Base-by-base conservation (phyloP, 2,329 filamentous ascomycete species). In the Aspergillus pseudoglaucus region DNA sequence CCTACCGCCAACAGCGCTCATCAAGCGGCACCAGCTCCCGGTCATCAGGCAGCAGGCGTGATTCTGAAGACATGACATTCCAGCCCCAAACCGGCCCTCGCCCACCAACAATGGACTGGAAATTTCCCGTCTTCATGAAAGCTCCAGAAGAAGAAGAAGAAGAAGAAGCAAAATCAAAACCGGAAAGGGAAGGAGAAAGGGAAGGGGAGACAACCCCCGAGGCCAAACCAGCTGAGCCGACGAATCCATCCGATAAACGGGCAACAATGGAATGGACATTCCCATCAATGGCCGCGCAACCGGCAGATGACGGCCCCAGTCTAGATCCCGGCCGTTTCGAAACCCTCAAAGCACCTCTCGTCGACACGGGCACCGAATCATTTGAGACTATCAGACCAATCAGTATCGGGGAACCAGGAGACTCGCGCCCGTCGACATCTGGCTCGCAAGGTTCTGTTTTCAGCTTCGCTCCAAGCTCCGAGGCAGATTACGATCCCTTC, bases 181-280 rank as follows among this genome's bases (percentile, higher is more conserved):
- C 45, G 5, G 38, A 46, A 20, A 4, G 20, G 4, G 20, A 22
- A 22, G 22, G 22, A 22, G 43, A 52, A 7, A 47, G 47, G n/a
- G 38, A 51, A 41, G 17, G n/a, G 17, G 42, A 46, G 22, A 44
- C 47, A 33, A 33, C 30, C 4, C 22, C 46, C 1, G 47, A 52
- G 17, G 45, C 47, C 15, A 46, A 39, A 14, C 51, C 58, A 27
- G 60, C 58, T 8, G 56, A 60, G 8, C 14, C 14, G 30, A 32
- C 48, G 6, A 59, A 63, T 20, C 54, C 53, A 17, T 52, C 54
- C 2, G 70, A 59, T 12, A 70, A 67, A 43, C 64, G 69, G 6
- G 68, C 68, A 14, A 72, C 69, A 4, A 75, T 74, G 64, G 75
- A 79, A 30, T 82, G 78, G 78, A 78, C 73, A 10, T 80, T 80